A percentile compares a stretch with the other conserved stretches of the same genome.
These are phyloP conservation scores for Areca catechu DNA, from an alignment of 176 grass and related monocot species.

Conservation along the genomic window DNA sequence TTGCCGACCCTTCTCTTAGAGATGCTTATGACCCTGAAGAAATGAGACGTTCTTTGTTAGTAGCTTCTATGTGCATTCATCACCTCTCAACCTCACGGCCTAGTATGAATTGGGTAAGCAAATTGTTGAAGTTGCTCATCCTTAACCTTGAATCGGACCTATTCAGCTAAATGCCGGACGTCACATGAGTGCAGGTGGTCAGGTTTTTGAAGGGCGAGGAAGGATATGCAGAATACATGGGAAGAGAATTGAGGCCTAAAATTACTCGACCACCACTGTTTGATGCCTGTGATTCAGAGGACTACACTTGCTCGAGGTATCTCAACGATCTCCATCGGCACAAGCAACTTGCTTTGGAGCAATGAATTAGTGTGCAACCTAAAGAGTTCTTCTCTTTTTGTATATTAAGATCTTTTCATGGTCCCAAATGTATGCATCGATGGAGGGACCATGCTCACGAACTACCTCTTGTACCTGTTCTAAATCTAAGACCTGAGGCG, in stretches of 20 bases:
- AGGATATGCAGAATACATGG: slow-evolving; percentile 38
- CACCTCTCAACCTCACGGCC: slow-evolving; percentile 65
- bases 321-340: slow-evolving; percentile 86
- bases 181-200: slow-evolving; percentile 40
- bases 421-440: too few relatives aligned
- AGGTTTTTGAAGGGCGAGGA: slow-evolving; percentile 54
- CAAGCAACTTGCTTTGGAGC: slow-evolving; percentile 93
- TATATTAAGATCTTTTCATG: too few relatives aligned
- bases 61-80: slow-evolving; percentile 94
- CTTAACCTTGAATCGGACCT: too few relatives aligned
- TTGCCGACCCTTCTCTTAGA: slow-evolving; percentile 59
- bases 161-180: not conserved
- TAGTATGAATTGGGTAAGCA: slow-evolving; percentile 75
- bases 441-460: too few relatives aligned
- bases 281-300: slow-evolving; percentile 69
- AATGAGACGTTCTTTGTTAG: slow-evolving; percentile 39
- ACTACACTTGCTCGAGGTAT: slow-evolving; percentile 79
- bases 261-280: slow-evolving; percentile 37
- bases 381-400: too few relatives aligned
- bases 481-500: too few relatives aligned
- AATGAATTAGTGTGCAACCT: slow-evolving; percentile 25
- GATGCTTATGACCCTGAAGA: slow-evolving; percentile 60
- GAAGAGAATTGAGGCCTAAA: slow-evolving; percentile 37
- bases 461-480: too few relatives aligned
- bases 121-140: not conserved